phyloP scores from a whole-genome alignment of 495 filamentous ascomycete genomes.

The Ascobolus immersus region DNA sequence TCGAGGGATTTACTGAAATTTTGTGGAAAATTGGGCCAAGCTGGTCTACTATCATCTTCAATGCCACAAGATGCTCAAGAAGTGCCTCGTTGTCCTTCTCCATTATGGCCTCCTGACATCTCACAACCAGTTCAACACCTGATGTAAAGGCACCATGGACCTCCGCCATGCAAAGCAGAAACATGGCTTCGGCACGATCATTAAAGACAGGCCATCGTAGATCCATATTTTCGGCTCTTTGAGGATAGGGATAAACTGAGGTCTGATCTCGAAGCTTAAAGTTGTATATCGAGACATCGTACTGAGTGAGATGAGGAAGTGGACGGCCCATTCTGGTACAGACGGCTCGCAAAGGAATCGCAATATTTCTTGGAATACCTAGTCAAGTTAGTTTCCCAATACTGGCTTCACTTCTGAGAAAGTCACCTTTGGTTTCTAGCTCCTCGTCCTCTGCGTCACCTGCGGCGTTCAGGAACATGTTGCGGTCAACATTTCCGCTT shows the following conservation, averaged over 20 bases:
- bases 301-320: constrained; percentile 25
- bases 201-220: constrained; percentile 27
- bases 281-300: constrained; percentile 27
- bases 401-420: too few relatives aligned
- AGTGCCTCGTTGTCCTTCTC: constrained; percentile 23
- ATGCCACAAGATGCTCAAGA: constrained; percentile 21
- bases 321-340: constrained; percentile 24
- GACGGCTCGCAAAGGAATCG: constrained; percentile 23
- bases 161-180: constrained; percentile 16
- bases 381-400: too few relatives aligned
- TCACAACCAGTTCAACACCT: constrained; percentile 16
- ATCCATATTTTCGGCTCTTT: constrained; percentile 26
- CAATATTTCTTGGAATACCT: constrained; percentile 24
- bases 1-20: constrained; percentile 26
- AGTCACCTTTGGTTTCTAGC: too few relatives aligned
- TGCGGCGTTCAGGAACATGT: constrained; percentile 15
- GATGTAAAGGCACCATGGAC: constrained; percentile 15
- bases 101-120: constrained; percentile 29
- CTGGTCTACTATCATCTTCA: constrained; percentile 27
- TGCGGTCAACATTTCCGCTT: constrained; percentile 3
- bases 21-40: constrained; percentile 27
- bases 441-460: constrained; percentile 22
- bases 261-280: constrained; percentile 24
- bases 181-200: constrained; percentile 25
- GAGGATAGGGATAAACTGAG: constrained; percentile 23